Evolutionary conservation across 495 filamentous ascomycete species (phyloP).

Genomic region (Tuber microsphaerosporum): DNA sequence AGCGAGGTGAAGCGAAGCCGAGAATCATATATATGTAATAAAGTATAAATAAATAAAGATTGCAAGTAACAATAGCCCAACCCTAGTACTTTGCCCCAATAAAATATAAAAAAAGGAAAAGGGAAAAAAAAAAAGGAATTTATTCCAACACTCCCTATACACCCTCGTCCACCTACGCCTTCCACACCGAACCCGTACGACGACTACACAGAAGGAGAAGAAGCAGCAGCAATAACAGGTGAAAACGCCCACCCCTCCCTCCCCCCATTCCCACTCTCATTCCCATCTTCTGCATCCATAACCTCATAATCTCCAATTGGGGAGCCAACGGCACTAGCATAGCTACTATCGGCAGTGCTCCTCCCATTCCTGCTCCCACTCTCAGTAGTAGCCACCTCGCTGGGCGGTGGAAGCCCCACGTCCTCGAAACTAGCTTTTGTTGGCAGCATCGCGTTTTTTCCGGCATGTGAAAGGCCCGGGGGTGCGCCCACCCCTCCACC

Average conservation of each 20-base stretch:
- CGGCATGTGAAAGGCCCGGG: too few relatives aligned
- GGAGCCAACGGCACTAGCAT: conserved; percentile 29
- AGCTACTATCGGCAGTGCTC: conserved; percentile 25
- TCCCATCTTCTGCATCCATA: conserved; percentile 10
- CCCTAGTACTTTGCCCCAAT: background rate
- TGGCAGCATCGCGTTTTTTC: conserved; percentile 38
- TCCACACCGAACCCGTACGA: background rate
- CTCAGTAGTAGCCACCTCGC: background rate
- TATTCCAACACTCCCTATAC: too few relatives aligned
- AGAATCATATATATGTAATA: background rate
- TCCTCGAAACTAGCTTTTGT: conserved; percentile 40
- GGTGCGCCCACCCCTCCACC: conserved; percentile 9
- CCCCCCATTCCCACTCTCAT: conserved; percentile 6
- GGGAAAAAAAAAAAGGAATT: too few relatives aligned
- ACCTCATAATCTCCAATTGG: conserved; percentile 16
- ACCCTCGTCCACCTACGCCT: background rate
- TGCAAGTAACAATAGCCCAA: background rate
- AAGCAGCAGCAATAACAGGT: background rate
- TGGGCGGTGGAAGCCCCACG: too few relatives aligned
- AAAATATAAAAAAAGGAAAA: background rate
- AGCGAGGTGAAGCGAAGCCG: background rate
- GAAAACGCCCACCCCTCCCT: conserved; percentile 10
- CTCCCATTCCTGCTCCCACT: too few relatives aligned
- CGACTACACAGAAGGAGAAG: background rate
- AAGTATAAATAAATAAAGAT: background rate